These are phyloP conservation scores for Cornus suecica DNA, from an alignment of 148 eudicot species.

Conservation along the genomic window DNA sequence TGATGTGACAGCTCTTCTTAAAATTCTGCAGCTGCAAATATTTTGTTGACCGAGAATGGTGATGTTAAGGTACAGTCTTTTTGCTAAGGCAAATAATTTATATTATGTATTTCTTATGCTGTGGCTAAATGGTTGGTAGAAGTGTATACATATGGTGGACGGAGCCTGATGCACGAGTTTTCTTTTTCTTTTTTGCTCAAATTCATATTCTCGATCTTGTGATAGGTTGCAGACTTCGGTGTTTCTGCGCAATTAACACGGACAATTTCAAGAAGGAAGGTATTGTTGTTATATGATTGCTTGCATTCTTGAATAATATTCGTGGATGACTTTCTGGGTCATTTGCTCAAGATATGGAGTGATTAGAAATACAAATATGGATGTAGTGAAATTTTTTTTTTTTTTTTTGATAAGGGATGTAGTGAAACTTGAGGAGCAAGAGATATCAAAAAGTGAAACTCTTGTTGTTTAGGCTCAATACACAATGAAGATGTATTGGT, in stretches of 20 bases:
- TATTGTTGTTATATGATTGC: slow-evolving; percentile 16
- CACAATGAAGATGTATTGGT: no score
- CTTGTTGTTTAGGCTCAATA: no score
- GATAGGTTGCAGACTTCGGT: slow-evolving; percentile 96
- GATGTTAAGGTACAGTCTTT: slow-evolving; percentile 82
- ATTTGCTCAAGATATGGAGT: no score
- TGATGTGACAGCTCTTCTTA: slow-evolving; percentile 20
- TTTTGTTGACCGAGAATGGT: slow-evolving; percentile 88
- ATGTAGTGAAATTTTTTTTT: no score
- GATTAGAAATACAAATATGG: no score
- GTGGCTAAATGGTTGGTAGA: slow-evolving; percentile 1
- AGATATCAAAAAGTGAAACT: no score
- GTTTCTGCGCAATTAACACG: slow-evolving; percentile 94
- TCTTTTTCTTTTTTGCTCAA: slow-evolving; percentile 1
- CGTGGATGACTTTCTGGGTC: neutral
- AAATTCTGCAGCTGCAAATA: slow-evolving; percentile 84
- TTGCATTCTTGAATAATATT: slow-evolving; percentile 7
- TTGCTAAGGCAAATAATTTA: neutral
- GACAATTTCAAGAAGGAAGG: slow-evolving; percentile 97
- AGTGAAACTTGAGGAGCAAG: no score
- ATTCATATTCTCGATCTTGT: slow-evolving; percentile 19
- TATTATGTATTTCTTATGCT: neutral
- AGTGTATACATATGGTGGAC: neutral
- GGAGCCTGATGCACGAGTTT: neutral
- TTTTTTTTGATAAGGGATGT: no score